Evolutionary conservation across 2,329 filamentous ascomycete species (phyloP).

Genomic region (Arthroderma sp.): DNA sequence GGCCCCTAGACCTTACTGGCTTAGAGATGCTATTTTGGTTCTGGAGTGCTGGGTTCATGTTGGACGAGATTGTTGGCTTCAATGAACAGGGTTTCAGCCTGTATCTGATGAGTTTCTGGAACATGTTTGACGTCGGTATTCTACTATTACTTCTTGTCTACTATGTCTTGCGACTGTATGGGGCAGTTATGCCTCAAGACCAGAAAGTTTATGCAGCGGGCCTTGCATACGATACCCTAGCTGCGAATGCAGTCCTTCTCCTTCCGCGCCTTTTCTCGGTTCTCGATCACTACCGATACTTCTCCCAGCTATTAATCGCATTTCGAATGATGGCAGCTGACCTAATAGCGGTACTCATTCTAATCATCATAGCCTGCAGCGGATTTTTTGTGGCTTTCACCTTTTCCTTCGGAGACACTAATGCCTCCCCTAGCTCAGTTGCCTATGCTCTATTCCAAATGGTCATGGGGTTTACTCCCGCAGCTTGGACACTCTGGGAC

Average conservation of each 20-base stretch:
- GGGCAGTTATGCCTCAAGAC: constrained; percentile 67
- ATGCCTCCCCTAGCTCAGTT: constrained; percentile 59
- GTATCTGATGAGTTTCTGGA: constrained; percentile 98
- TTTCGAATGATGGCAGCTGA: constrained; percentile 92
- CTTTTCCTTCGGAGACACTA: constrained; percentile 59
- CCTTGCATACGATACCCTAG: constrained; percentile 87
- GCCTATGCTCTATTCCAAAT: constrained; percentile 89
- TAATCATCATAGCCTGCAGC: constrained; percentile 79
- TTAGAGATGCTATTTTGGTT: constrained; percentile 92
- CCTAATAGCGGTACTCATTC: constrained; percentile 66
- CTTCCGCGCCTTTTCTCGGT: constrained; percentile 87
- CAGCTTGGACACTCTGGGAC: constrained; percentile 83
- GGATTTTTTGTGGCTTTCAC: constrained; percentile 95
- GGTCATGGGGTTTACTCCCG: constrained; percentile 88
- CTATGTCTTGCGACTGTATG: constrained; percentile 79
- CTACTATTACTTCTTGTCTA: constrained; percentile 74
- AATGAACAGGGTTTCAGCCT: constrained; percentile 93
- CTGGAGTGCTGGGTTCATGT: constrained; percentile 94
- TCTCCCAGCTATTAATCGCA: constrained; percentile 85
- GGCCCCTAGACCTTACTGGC: constrained; percentile 67
- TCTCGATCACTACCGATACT: constrained; percentile 89
- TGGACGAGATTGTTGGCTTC: constrained; percentile 90
- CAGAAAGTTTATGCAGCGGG: constrained; percentile 58
- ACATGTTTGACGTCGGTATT: constrained; percentile 86
- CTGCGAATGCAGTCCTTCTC: constrained; percentile 76